Percentiles rank a stretch among this genome's conserved stretches.
These are phyloP conservation scores for Ceratobasidium sp. DNA, from an alignment of 1,284 basidiomycete species.

Conservation along the genomic window DNA sequence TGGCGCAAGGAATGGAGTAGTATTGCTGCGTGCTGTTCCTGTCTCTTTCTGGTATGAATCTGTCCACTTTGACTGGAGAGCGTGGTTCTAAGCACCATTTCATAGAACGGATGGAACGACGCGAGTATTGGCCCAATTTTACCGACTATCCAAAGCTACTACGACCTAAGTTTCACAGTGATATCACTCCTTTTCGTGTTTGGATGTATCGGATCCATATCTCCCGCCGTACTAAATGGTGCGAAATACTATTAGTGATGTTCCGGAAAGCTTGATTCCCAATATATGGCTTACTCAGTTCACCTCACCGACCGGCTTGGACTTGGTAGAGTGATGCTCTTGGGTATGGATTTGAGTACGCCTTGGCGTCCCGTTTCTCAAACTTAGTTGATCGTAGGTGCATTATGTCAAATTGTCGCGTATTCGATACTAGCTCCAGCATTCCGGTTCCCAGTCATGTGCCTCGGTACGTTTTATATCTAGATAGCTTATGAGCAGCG, in stretches of 20 bases:
- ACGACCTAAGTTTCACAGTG: slow-evolving; percentile 11
- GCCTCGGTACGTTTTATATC: slow-evolving; percentile 9
- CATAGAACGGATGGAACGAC: slow-evolving; percentile 35
- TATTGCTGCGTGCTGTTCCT: slow-evolving; percentile 26
- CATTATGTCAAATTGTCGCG: slow-evolving; percentile 24
- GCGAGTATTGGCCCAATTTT: slow-evolving; percentile 16
- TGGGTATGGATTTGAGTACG: background rate
- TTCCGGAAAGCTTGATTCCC: background rate
- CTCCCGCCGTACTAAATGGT: slow-evolving; percentile 20
- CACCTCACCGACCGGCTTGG: slow-evolving; percentile 44
- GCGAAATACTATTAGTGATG: background rate
- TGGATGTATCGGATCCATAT: slow-evolving; percentile 21
- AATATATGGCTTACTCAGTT: background rate
- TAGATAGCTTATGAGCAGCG: background rate
- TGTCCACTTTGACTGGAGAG: background rate
- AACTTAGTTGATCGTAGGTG: background rate
- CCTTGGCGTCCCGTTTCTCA: background rate
- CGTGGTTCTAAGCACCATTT: background rate
- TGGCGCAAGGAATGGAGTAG: slow-evolving; percentile 24
- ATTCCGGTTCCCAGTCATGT: slow-evolving; percentile 46
- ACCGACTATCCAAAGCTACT: slow-evolving; percentile 24
- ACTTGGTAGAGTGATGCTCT: slow-evolving; percentile 37
- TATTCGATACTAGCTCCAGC: slow-evolving; percentile 43
- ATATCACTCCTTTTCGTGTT: slow-evolving; percentile 32
- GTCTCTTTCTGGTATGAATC: slow-evolving; percentile 18